Conservation (phyloP, 2,329 filamentous ascomycete species). For the Pseudocercospora crystallina region DNA sequence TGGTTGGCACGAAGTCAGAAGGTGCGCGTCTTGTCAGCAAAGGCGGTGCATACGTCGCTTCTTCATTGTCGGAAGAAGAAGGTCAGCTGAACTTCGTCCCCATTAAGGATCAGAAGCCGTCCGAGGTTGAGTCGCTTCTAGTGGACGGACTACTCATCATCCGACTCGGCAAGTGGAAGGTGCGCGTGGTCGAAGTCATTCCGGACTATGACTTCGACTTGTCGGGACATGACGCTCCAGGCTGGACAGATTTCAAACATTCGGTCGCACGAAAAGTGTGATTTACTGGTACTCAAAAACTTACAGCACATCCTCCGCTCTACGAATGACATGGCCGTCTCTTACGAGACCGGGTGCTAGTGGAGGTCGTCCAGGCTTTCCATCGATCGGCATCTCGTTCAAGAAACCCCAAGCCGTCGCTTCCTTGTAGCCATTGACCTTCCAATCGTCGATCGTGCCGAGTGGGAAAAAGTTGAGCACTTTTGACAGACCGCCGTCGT, state of each 20-base stretch:
- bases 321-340: neutral
- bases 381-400: neutral
- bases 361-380: too few relatives aligned
- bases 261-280: neutral
- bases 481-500: constrained; percentile 24
- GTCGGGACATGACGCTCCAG: constrained; percentile 48
- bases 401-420: constrained; percentile 20
- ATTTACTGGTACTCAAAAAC: neutral
- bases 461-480: constrained; percentile 20
- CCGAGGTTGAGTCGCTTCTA: constrained; percentile 61
- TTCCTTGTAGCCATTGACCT: constrained; percentile 19
- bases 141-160: constrained; percentile 57
- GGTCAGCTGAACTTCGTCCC: constrained; percentile 61
- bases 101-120: constrained; percentile 60
- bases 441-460: constrained; percentile 17
- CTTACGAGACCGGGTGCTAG: neutral
- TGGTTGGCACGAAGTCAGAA: constrained; percentile 33
- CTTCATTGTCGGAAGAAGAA: constrained; percentile 28
- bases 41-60: constrained; percentile 37
- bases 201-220: constrained; percentile 54
- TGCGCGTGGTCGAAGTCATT: constrained; percentile 57
- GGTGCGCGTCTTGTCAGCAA: constrained; percentile 31
- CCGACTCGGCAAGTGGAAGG: constrained; percentile 60
- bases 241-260: constrained; percentile 46
- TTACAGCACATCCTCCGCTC: neutral